A percentile compares a stretch with the other conserved stretches of the same genome.
These are phyloP conservation scores for Penicillium freii DNA, from an alignment of 2,329 filamentous ascomycete species.

Conservation along the genomic window DNA sequence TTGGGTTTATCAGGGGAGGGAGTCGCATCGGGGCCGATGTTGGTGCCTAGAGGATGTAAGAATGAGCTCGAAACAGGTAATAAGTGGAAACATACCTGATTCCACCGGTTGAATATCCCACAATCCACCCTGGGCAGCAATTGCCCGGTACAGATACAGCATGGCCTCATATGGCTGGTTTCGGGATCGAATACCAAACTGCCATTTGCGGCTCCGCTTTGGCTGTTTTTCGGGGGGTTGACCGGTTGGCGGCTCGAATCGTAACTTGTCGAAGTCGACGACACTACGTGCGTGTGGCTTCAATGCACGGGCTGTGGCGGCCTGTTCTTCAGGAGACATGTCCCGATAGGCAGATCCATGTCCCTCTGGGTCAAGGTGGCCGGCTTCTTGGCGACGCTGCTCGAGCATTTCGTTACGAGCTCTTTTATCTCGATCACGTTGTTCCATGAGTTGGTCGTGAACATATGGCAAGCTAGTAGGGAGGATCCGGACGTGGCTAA, in stretches of 20 bases:
- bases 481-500: slow-evolving; percentile 86
- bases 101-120: slow-evolving; percentile 65
- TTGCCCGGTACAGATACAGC: slow-evolving; percentile 88
- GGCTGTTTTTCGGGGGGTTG: slow-evolving; percentile 46
- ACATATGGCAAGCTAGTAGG: slow-evolving; percentile 88
- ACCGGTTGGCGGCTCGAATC: slow-evolving; percentile 55
- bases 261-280: slow-evolving; percentile 62
- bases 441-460: slow-evolving; percentile 84
- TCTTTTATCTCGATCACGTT: slow-evolving; percentile 37
- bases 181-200: slow-evolving; percentile 92
- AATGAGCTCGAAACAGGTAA: not conserved
- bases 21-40: slow-evolving; percentile 38
- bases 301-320: slow-evolving; percentile 74
- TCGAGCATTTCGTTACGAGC: slow-evolving; percentile 44
- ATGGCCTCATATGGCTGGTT: slow-evolving; percentile 94
- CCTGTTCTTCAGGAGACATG: slow-evolving; percentile 65
- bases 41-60: slow-evolving; percentile 28
- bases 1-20: slow-evolving; percentile 36
- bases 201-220: slow-evolving; percentile 81
- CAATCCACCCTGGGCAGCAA: slow-evolving; percentile 81
- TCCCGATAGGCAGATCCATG: slow-evolving; percentile 24
- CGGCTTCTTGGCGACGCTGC: slow-evolving; percentile 41
- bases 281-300: slow-evolving; percentile 80
- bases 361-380: slow-evolving; percentile 21
- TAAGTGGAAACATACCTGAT: slow-evolving; percentile 30